Conservation (phyloP, 305 asterid genomes). For the Galium porrigens region DNA sequence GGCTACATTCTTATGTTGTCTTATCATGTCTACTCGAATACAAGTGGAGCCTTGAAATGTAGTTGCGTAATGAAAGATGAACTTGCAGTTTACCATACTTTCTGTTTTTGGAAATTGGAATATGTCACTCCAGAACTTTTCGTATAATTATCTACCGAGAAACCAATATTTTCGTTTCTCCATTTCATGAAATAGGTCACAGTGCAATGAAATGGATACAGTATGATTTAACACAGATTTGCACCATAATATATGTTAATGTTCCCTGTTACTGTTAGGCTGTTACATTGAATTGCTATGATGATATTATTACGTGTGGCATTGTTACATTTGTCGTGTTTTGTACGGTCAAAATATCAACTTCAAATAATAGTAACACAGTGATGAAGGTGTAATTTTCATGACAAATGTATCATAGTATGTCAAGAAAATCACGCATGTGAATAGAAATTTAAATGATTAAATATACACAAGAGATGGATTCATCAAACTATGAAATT, state of each 20-base stretch:
- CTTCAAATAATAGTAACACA: too few relatives aligned
- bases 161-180: not conserved
- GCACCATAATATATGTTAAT: too few relatives aligned
- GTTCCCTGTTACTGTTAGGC: not conserved
- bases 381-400: too few relatives aligned
- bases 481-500: slow-evolving; percentile 13
- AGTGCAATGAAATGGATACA: not conserved
- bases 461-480: not conserved
- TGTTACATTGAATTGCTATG: not conserved
- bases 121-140: not conserved
- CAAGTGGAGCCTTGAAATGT: not conserved
- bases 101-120: not conserved
- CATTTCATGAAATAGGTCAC: not conserved
- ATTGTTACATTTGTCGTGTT: not conserved
- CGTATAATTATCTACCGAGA: not conserved
- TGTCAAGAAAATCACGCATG: too few relatives aligned
- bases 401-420: too few relatives aligned
- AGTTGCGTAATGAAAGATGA: not conserved
- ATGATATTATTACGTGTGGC: not conserved
- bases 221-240: too few relatives aligned
- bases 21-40: not conserved
- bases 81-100: not conserved
- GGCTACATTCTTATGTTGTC: not conserved
- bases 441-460: too few relatives aligned
- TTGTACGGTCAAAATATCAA: not conserved